phyloP scores from a whole-genome alignment of 495 filamentous ascomycete genomes.

The Lophiostoma macrostomum region DNA sequence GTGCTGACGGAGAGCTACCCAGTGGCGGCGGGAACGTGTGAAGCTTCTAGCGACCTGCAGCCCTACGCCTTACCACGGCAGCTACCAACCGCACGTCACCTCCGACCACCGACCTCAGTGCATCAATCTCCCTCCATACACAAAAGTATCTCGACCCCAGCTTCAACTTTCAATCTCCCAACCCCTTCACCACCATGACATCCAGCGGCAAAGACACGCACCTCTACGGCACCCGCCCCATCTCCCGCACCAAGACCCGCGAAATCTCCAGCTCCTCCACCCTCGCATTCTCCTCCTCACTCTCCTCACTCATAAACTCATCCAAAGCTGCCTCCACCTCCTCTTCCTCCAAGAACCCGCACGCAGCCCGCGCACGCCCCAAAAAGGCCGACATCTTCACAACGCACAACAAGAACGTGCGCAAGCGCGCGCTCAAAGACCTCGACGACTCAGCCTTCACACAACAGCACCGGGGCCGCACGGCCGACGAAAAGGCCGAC shows the following conservation, averaged over 20 bases:
- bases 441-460: constrained; percentile 41
- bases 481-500: constrained; percentile 36
- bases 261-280: constrained; percentile 67
- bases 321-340: constrained; percentile 25
- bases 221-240: constrained; percentile 73
- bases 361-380: constrained; percentile 60
- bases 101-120: constrained; percentile 18
- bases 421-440: constrained; percentile 57
- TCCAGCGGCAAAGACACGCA: constrained; percentile 51
- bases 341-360: constrained; percentile 40
- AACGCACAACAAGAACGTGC: constrained; percentile 65
- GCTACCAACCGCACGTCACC: too few species aligned
- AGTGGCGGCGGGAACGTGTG: too few species aligned
- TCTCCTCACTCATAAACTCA: constrained; percentile 35
- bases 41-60: not conserved
- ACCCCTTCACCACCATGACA: constrained; percentile 44
- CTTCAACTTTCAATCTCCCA: not conserved
- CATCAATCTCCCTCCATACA: not conserved
- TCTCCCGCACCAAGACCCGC: constrained; percentile 48
- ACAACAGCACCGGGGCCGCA: constrained; percentile 45
- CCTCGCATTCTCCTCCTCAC: constrained; percentile 64
- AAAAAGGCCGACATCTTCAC: constrained; percentile 69
- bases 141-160: not conserved
- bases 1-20: too few species aligned
- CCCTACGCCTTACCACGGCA: not conserved